Base-by-base conservation (phyloP, 1,139 yeast genomes). In the Scheffersomyces quercinus region DNA sequence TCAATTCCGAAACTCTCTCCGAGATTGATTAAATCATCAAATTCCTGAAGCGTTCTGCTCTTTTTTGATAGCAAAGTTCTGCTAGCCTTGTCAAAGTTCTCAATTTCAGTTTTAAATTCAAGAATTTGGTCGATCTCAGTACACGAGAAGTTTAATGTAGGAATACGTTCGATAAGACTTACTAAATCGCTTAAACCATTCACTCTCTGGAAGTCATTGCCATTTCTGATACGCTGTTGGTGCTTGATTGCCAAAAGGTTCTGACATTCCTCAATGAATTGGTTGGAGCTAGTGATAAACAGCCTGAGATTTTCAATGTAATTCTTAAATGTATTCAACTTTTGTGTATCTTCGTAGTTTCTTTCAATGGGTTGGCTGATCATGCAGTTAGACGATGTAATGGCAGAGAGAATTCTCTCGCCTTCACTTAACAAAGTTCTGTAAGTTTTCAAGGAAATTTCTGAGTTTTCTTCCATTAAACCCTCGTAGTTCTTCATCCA, bases 1-100 rank as follows among this genome's bases (percentile, higher is more conserved):
- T 70, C 72, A 30, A 85, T 61, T 3, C 87, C 87, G 55, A 84
- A 77, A 11, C 82, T 73, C 47, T 73, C 73, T 2, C 91, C 91
- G 29, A 80, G 60, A 38, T 64, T 72, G 26, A 76, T 73, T 48
- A 78, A 60, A 39, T 76, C 79, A 38, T 73, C 68, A 41, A 76
- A 67, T 37, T 79, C 82, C 36, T 61, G 60, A 4, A 64, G 38
- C 0, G 69, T 51, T 34, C 62, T 64, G 16, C 47, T 48, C 35
- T 54, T 52, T 33, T 52, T 70, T 0, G 65, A 51, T 10, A 73
- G 51, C 20, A 76, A 62, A 4, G 60, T 51, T 13, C 77, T 58
- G 28, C 81, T 81, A 10, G 78, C 75, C 36, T 69, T 62, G 48
- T 79, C 83, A 59, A 77, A 86, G 39, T 73, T 72, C 41, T 71